Evolutionary conservation across 495 filamentous ascomycete genomes (phyloP).

Genomic region (Achaetomiella virescens): DNA sequence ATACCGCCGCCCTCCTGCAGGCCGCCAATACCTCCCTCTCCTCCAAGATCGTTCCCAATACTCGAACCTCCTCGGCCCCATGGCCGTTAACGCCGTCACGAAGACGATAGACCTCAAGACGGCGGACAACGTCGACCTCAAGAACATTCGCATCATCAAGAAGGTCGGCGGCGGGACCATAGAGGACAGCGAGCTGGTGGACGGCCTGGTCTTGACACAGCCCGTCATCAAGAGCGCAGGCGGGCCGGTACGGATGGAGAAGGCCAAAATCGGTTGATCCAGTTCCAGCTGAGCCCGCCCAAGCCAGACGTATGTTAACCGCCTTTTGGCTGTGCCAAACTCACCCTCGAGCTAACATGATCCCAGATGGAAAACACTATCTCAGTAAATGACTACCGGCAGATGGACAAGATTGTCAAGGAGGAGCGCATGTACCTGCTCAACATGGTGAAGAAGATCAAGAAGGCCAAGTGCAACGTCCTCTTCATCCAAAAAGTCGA

Average conservation of each 20-base stretch:
- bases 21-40: constrained; percentile 96
- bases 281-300: constrained; percentile 95
- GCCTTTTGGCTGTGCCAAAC: not conserved
- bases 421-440: constrained; percentile 96
- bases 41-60: constrained; percentile 98
- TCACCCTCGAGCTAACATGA: not conserved
- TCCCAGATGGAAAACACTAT: constrained; percentile 97
- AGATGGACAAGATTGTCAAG: constrained; percentile 99
- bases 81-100: constrained; percentile 93
- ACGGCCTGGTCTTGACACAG: constrained; percentile 90
- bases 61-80: constrained; percentile 83
- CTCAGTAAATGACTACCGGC: constrained; percentile 96
- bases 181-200: constrained; percentile 95
- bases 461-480: constrained; percentile 99
- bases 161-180: constrained; percentile 98
- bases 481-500: constrained; percentile 97
- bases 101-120: constrained; percentile 93
- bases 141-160: constrained; percentile 94
- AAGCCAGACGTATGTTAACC: constrained; percentile 78
- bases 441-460: constrained; percentile 99
- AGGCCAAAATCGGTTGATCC: constrained; percentile 94
- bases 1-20: constrained; percentile 85
- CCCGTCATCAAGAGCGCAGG: constrained; percentile 88
- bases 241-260: constrained; percentile 90
- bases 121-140: constrained; percentile 91